Conservation (phyloP, 139 green algal species). For the Chlamydomonas eustigma region DNA sequence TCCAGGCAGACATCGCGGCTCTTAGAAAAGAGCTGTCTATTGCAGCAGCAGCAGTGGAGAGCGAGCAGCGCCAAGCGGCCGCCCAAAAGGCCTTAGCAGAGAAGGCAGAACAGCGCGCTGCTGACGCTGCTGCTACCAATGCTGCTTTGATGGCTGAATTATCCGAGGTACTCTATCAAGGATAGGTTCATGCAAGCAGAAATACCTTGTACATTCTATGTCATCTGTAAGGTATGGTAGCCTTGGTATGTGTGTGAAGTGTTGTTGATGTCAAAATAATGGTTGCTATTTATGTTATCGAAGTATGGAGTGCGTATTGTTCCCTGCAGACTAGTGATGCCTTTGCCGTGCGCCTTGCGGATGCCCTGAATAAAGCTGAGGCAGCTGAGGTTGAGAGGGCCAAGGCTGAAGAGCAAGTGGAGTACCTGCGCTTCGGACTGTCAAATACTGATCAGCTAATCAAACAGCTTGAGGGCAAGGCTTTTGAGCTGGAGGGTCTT, state of each 20-base stretch:
- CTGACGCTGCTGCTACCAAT: background rate
- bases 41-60: background rate
- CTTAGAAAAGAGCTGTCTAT: conserved; percentile 17
- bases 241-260: too few species aligned
- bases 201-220: too few species aligned
- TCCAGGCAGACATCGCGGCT: background rate
- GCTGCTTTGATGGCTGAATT: background rate
- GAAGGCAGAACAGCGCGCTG: background rate
- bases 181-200: too few species aligned
- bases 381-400: background rate
- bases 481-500: background rate
- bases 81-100: background rate
- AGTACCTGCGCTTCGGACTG: background rate
- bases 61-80: background rate
- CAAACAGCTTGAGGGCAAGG: background rate
- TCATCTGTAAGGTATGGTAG: too few species aligned
- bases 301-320: too few species aligned
- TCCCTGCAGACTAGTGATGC: background rate
- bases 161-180: too few species aligned
- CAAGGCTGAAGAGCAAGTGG: too few species aligned
- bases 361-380: background rate
- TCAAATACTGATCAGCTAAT: background rate
- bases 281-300: too few species aligned
- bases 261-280: too few species aligned
- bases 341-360: background rate